Evolutionary conservation across 352 stramenopile genomes (phyloP).

Genomic region (Phytophthora rubi): DNA sequence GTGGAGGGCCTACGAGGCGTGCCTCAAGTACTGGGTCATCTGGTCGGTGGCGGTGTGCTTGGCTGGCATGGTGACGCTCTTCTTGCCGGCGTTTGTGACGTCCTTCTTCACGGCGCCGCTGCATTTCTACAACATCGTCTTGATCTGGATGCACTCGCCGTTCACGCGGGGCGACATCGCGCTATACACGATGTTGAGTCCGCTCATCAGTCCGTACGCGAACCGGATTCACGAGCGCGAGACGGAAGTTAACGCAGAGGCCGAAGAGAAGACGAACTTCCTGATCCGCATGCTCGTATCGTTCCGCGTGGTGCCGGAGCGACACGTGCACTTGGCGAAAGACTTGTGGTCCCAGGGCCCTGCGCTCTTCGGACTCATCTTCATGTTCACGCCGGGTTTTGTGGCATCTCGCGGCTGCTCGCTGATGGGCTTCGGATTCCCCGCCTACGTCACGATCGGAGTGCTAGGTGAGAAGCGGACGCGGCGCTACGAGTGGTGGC

Average conservation of each 20-base stretch:
- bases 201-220: conserved; percentile 76
- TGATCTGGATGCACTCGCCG: conserved; percentile 85
- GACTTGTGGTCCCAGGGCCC: conserved; percentile 84
- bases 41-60: conserved; percentile 66
- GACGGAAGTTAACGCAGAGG: conserved; percentile 19
- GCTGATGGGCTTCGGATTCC: conserved; percentile 83
- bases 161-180: conserved; percentile 73
- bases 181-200: conserved; percentile 73
- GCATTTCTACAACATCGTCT: conserved; percentile 70
- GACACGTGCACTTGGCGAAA: conserved; percentile 71
- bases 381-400: conserved; percentile 88
- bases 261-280: conserved; percentile 63
- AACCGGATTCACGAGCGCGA: conserved; percentile 63
- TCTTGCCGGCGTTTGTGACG: conserved; percentile 68
- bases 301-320: conserved; percentile 68
- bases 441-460: conserved; percentile 82
- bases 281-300: conserved; percentile 72
- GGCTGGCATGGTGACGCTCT: conserved; percentile 63
- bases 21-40: conserved; percentile 86
- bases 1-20: conserved; percentile 77
- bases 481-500: conserved; percentile 89
- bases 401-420: conserved; percentile 78
- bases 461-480: conserved; percentile 77
- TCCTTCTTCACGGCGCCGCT: conserved; percentile 59
- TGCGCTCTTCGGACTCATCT: conserved; percentile 77